Percentiles rank a stretch among this genome's conserved stretches.
These are phyloP conservation scores for Fusarium fracticaudum DNA, from an alignment of 2,329 filamentous ascomycete genomes.

Conservation along the genomic window DNA sequence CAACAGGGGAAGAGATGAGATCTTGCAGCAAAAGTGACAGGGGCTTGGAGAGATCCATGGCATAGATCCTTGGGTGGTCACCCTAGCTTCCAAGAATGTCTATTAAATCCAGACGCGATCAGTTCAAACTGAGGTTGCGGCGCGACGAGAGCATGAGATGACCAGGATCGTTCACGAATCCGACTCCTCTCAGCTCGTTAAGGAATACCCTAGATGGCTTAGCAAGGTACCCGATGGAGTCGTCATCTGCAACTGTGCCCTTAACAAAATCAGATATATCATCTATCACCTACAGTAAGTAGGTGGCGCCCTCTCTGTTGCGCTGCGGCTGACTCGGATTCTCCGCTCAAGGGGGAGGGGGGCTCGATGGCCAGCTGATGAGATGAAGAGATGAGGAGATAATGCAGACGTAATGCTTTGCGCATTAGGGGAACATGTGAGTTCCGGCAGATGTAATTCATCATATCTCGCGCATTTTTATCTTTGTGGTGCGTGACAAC, in stretches of 20 bases:
- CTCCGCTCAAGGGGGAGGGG: constrained; percentile 1
- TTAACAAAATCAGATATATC: constrained; percentile 27
- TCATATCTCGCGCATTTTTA: not conserved
- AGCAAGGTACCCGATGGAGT: constrained; percentile 12
- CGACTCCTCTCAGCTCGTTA: constrained; percentile 8
- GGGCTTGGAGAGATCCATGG: constrained; percentile 18
- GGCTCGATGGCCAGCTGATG: constrained; percentile 1
- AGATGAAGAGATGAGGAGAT: constrained; percentile 8
- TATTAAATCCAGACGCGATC: not conserved
- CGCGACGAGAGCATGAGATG: not conserved
- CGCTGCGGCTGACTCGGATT: not conserved
- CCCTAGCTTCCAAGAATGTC: constrained; percentile 9
- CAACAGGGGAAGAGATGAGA: constrained; percentile 30
- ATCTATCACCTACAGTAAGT: constrained; percentile 21
- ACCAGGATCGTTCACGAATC: constrained; percentile 12
- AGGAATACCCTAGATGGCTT: not conserved
- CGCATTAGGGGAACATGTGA: not conserved
- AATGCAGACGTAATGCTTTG: not conserved
- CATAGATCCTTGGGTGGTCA: constrained; percentile 15
- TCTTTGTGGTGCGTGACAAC: constrained; percentile 14
- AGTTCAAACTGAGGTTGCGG: constrained; percentile 24
- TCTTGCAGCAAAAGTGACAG: constrained; percentile 21
- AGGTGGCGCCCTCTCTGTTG: constrained; percentile 1
- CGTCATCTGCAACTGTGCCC: constrained; percentile 1
- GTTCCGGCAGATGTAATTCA: not conserved